Evolutionary conservation across 75 land plant genomes (phyloP).

Genomic region (Azolla pinnata): DNA sequence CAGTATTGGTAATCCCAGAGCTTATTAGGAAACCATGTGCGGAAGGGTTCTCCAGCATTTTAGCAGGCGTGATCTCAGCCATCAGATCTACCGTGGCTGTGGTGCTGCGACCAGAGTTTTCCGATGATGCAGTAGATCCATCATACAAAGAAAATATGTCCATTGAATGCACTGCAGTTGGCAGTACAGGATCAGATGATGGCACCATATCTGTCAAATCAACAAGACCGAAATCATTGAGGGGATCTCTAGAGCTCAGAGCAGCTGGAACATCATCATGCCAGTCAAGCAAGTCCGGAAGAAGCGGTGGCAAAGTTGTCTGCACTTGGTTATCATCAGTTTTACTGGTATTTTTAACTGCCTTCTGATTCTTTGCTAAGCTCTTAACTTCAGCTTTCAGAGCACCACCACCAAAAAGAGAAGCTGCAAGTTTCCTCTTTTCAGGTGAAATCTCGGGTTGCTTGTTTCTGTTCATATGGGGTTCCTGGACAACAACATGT

Average conservation of each 20-base stretch:
- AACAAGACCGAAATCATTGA: constrained; percentile 67
- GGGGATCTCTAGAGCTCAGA: constrained; percentile 47
- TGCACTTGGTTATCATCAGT: constrained; percentile 15
- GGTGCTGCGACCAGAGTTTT: no score
- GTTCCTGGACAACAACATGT: constrained; percentile 19
- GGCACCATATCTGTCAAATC: constrained; percentile 20
- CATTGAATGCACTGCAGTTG: constrained; percentile 7
- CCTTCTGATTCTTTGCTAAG: constrained; percentile 23
- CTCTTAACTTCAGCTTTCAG: constrained; percentile 37
- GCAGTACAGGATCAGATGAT: constrained; percentile 14
- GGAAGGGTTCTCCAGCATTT: background rate
- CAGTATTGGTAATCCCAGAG: no score
- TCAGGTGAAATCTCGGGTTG: constrained; percentile 59
- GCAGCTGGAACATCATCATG: constrained; percentile 30
- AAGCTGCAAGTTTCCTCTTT: constrained; percentile 88
- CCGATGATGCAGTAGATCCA: no score
- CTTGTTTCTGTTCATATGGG: constrained; percentile 33
- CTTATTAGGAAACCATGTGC: background rate
- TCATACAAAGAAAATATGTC: constrained; percentile 58
- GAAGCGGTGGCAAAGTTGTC: constrained; percentile 15
- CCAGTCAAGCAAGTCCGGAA: constrained; percentile 70
- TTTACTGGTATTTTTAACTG: constrained; percentile 11
- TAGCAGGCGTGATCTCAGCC: background rate
- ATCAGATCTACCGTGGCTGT: no score
- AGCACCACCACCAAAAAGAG: constrained; percentile 73